A percentile compares a stretch with the other conserved stretches of the same genome.
Conservation (phyloP, 139 green algal species). For the Picochlorum sp. region DNA sequence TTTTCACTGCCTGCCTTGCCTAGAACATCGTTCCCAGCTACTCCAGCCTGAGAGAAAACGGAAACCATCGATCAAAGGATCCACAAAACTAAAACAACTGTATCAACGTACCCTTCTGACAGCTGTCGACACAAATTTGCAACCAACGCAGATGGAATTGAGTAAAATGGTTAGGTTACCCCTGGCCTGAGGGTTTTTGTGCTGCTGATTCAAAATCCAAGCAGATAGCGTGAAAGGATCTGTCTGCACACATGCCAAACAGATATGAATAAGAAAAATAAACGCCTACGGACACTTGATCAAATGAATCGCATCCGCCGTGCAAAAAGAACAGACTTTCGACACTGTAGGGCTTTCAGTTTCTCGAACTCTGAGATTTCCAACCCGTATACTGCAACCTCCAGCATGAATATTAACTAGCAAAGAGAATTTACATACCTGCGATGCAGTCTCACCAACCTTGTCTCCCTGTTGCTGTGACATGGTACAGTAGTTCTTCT, state of each 20-base stretch:
- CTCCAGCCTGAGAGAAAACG: slow-evolving; percentile 27
- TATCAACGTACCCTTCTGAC: slow-evolving; percentile 27
- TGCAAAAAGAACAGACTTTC: too few relatives aligned
- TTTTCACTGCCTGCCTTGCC: slow-evolving; percentile 47
- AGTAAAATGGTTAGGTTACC: slow-evolving; percentile 48
- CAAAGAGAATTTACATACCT: too few relatives aligned
- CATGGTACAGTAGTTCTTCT: too few relatives aligned
- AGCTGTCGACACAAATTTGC: slow-evolving; percentile 51
- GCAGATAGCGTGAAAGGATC: slow-evolving; percentile 33
- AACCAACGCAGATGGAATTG: slow-evolving; percentile 49
- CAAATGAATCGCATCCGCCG: too few relatives aligned
- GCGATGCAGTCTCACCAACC: too few relatives aligned
- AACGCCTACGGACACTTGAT: too few relatives aligned
- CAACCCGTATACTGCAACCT: too few relatives aligned
- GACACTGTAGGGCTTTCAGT: too few relatives aligned
- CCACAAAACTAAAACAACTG: neutral
- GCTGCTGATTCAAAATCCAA: slow-evolving; percentile 37
- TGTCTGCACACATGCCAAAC: slow-evolving; percentile 12
- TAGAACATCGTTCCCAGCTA: slow-evolving; percentile 42
- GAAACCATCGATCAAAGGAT: neutral
- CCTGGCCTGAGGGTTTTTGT: slow-evolving; percentile 23
- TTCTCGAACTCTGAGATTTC: too few relatives aligned
- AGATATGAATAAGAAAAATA: neutral
- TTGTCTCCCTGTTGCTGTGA: too few relatives aligned
- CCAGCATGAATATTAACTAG: too few relatives aligned